Conservation (phyloP, 768 basidiomycete species). For the Chalciporus pseudorubinellus region DNA sequence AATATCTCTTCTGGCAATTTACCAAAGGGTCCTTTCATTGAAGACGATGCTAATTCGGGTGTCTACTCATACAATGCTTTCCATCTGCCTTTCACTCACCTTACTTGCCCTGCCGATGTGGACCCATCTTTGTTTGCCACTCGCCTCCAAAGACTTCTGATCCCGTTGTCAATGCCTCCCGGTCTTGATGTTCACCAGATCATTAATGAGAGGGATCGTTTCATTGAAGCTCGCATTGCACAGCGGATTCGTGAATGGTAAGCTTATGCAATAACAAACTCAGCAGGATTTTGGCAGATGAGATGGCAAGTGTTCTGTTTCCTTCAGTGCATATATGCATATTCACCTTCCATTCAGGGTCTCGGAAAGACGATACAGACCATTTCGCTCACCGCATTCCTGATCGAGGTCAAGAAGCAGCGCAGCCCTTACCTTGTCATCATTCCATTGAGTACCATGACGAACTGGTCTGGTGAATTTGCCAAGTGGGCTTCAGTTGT, state of each 20-base stretch:
- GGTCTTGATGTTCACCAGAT: too few species aligned
- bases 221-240: too few species aligned
- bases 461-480: conserved; percentile 96
- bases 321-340: conserved; percentile 2
- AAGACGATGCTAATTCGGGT: too few species aligned
- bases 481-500: conserved; percentile 94
- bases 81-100: too few species aligned
- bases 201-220: too few species aligned
- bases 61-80: too few species aligned
- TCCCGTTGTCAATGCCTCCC: too few species aligned
- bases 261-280: conserved; percentile 94
- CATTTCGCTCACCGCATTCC: conserved; percentile 91
- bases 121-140: too few species aligned
- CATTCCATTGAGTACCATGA: conserved; percentile 94
- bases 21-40: too few species aligned
- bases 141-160: too few species aligned
- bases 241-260: conserved; percentile 99
- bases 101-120: too few species aligned
- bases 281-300: conserved; percentile 92
- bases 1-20: too few species aligned
- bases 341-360: conserved; percentile 51
- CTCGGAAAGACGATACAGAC: conserved; percentile 95
- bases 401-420: conserved; percentile 87
- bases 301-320: conserved; percentile 60
- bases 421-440: conserved; percentile 95